phyloP scores from a whole-genome alignment of 192 early-diverging fungal species.

The Backusella morwellensis region DNA sequence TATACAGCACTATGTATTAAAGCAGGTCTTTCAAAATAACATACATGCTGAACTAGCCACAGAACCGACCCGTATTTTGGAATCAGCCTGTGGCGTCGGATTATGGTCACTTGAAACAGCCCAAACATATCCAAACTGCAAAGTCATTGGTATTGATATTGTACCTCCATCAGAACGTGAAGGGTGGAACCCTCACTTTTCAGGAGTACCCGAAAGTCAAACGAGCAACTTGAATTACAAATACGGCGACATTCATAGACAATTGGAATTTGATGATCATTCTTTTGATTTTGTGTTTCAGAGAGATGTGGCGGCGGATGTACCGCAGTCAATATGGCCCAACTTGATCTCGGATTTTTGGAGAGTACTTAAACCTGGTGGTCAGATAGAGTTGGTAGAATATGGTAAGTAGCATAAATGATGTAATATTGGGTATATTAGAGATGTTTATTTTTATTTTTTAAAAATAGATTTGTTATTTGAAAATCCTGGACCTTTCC shows the following conservation, averaged over 20 bases:
- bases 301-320: constrained; percentile 20
- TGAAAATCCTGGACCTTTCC: constrained; percentile 22
- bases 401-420: constrained; percentile 7
- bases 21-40: constrained; percentile 25
- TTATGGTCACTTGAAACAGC: constrained; percentile 47
- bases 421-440: background rate
- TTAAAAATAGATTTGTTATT: constrained; percentile 19
- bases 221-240: background rate
- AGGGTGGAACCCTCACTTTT: background rate
- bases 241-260: constrained; percentile 36
- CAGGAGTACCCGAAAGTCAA: background rate
- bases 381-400: constrained; percentile 25
- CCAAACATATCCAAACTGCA: constrained; percentile 40
- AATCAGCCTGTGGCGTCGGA: constrained; percentile 25
- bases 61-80: constrained; percentile 8
- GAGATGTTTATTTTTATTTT: background rate
- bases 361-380: constrained; percentile 22
- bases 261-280: constrained; percentile 41
- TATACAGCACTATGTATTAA: constrained; percentile 28
- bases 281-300: constrained; percentile 48
- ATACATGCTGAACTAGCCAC: background rate
- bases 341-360: constrained; percentile 16
- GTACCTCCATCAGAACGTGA: constrained; percentile 21
- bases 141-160: constrained; percentile 49
- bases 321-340: constrained; percentile 21